phyloP scores from a whole-genome alignment of 371 early-diverging fungal species.

The Umbelopsis sp. region DNA sequence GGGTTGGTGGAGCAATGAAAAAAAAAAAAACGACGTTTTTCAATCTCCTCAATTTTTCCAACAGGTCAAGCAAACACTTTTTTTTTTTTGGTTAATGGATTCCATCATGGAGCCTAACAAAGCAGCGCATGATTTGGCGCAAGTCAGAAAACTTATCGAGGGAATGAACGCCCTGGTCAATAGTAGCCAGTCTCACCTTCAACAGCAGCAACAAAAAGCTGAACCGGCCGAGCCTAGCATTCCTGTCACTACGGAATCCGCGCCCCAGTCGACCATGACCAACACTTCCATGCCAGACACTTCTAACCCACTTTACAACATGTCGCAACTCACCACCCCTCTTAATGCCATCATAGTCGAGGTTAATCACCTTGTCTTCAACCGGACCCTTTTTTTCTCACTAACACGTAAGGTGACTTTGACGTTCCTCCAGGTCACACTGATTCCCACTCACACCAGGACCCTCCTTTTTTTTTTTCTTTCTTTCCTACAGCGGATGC shows the following conservation, averaged over 20 bases:
- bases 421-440: background rate
- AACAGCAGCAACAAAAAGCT: conserved; percentile 36
- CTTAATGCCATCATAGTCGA: conserved; percentile 45
- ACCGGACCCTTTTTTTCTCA: conserved; percentile 49
- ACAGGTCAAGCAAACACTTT: background rate
- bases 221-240: conserved; percentile 24
- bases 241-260: conserved; percentile 27
- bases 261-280: conserved; percentile 16
- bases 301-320: conserved; percentile 15
- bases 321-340: conserved; percentile 23
- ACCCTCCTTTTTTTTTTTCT: background rate
- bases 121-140: conserved; percentile 54
- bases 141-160: conserved; percentile 55
- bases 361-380: conserved; percentile 48
- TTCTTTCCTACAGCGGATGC: conserved; percentile 39
- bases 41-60: conserved; percentile 3
- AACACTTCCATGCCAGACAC: conserved; percentile 19
- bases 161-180: conserved; percentile 53
- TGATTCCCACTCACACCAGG: background rate
- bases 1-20: background rate
- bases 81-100: conserved; percentile 2
- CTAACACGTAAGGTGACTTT: conserved; percentile 39
- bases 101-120: conserved; percentile 18
- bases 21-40: conserved; percentile 9
- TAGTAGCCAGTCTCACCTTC: conserved; percentile 36